phyloP scores from a whole-genome alignment of 2,329 filamentous ascomycete genomes.

The Fusarium proliferatum region DNA sequence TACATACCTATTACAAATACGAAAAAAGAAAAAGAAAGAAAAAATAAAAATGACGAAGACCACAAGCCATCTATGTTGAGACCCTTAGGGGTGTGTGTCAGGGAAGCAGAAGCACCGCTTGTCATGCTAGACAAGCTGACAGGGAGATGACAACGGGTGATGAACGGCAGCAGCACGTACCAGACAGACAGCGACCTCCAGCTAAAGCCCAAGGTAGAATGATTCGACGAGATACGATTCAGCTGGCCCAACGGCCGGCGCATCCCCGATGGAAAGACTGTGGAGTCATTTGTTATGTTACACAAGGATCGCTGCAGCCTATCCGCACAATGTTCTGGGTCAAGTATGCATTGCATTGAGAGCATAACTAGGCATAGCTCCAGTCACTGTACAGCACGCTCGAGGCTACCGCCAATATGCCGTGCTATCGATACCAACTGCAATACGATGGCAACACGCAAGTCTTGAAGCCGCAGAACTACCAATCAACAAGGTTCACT shows the following conservation, averaged over 20 bases:
- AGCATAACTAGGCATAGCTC: neutral
- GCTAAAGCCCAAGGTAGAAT: neutral
- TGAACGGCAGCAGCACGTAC: neutral
- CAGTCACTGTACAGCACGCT: slow-evolving; percentile 1
- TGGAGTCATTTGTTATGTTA: slow-evolving; percentile 31
- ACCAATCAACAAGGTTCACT: neutral
- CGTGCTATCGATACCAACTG: slow-evolving; percentile 1
- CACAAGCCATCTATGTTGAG: neutral
- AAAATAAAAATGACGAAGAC: neutral
- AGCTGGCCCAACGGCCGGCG: slow-evolving; percentile 12
- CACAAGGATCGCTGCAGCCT: slow-evolving; percentile 27
- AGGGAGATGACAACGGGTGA: slow-evolving; percentile 4
- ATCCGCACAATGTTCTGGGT: neutral
- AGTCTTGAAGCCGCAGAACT: neutral
- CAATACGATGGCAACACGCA: slow-evolving; percentile 5
- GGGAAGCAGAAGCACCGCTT: neutral
- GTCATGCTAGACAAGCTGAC: slow-evolving; percentile 9
- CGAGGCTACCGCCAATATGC: slow-evolving; percentile 22
- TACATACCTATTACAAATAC: slow-evolving; percentile 11
- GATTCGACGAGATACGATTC: slow-evolving; percentile 10
- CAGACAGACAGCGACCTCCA: slow-evolving; percentile 4
- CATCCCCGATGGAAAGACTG: slow-evolving; percentile 14
- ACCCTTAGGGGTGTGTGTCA: neutral
- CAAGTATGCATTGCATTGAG: slow-evolving; percentile 14
- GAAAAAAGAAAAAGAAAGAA: neutral